Percentiles rank a stretch among this genome's conserved stretches.
Evolutionary conservation across 2,329 filamentous ascomycete genomes (phyloP).

Genomic region (Coniosporium tulheliwenetii): DNA sequence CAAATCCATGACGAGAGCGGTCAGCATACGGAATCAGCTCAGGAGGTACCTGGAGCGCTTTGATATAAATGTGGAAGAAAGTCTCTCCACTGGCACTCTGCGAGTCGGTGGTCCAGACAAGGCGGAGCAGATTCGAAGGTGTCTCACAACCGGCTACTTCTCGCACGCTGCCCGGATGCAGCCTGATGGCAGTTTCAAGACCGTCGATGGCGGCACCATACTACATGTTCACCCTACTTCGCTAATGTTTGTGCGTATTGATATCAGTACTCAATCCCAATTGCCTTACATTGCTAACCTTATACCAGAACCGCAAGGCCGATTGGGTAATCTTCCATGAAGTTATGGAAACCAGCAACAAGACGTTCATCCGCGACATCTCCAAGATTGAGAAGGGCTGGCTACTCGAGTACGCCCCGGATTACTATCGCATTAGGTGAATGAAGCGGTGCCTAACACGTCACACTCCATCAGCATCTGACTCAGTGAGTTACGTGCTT

Average conservation of each 20-base stretch:
- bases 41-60: conserved; percentile 79
- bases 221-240: conserved; percentile 84
- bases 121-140: conserved; percentile 64
- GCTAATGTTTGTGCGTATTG: conserved; percentile 58
- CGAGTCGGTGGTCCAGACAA: conserved; percentile 30
- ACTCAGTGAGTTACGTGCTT: no score
- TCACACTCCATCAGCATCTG: no score
- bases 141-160: conserved; percentile 82
- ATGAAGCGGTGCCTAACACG: neutral
- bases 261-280: neutral
- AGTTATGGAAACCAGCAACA: conserved; percentile 73
- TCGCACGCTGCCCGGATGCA: conserved; percentile 90
- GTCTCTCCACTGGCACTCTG: conserved; percentile 22
- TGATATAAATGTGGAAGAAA: conserved; percentile 54
- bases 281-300: conserved; percentile 1
- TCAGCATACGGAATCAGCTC: conserved; percentile 75
- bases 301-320: conserved; percentile 60
- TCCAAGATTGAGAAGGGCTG: conserved; percentile 91
- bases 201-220: conserved; percentile 62
- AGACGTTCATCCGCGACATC: conserved; percentile 80
- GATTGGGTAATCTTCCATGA: conserved; percentile 96
- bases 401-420: conserved; percentile 75
- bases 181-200: conserved; percentile 75
- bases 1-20: conserved; percentile 65
- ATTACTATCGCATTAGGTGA: conserved; percentile 54